These are phyloP conservation scores for Coccomyxa sp. DNA, from an alignment of 139 green algal species.

Conservation along the genomic window DNA sequence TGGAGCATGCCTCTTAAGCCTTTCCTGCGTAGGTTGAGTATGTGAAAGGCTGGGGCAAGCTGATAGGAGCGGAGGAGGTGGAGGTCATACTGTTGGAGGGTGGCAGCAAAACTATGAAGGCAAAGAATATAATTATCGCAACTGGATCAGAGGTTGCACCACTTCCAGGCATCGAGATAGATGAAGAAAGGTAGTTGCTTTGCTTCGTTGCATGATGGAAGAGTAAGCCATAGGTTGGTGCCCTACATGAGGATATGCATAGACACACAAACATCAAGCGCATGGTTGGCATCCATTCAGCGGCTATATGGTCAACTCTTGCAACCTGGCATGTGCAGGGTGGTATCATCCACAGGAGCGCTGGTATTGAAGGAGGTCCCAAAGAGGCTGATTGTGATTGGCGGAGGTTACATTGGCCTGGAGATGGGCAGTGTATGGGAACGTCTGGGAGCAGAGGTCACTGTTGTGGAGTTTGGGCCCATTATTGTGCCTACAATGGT, in stretches of 20 bases:
- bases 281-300: slow-evolving; percentile 74
- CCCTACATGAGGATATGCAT: background rate
- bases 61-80: slow-evolving; percentile 74
- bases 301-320: background rate
- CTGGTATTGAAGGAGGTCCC: slow-evolving; percentile 86
- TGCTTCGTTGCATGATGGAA: background rate
- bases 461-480: slow-evolving; percentile 94
- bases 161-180: slow-evolving; percentile 84
- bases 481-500: slow-evolving; percentile 92
- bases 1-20: background rate
- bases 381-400: slow-evolving; percentile 93
- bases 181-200: slow-evolving; percentile 78
- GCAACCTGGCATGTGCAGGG: slow-evolving; percentile 49
- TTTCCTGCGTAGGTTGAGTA: slow-evolving; percentile 73
- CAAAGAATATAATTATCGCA: slow-evolving; percentile 97
- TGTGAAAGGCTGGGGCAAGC: slow-evolving; percentile 88
- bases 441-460: slow-evolving; percentile 89
- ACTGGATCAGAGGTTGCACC: slow-evolving; percentile 91
- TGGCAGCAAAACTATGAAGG: slow-evolving; percentile 40
- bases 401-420: slow-evolving; percentile 94
- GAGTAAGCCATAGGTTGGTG: background rate
- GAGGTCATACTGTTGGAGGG: slow-evolving; percentile 79
- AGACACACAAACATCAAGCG: slow-evolving; percentile 57
- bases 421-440: slow-evolving; percentile 97
- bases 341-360: slow-evolving; percentile 96